A percentile compares a stretch with the other conserved stretches of the same genome.
Conservation (phyloP, 2,329 filamentous ascomycete species). For the Endocalyx cinctus region DNA sequence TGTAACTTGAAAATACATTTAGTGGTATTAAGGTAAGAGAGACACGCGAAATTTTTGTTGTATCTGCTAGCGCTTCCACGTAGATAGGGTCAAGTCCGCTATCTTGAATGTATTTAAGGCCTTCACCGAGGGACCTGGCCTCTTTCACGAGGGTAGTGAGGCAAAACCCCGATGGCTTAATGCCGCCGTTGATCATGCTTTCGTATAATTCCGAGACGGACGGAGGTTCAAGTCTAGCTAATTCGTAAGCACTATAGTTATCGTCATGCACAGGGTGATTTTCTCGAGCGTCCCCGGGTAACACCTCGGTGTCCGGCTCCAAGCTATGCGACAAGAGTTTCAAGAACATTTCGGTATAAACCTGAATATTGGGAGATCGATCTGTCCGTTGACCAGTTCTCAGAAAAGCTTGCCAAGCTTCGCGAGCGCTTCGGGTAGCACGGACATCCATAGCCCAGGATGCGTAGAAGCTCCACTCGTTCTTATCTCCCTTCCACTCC, state of each 20-base stretch:
- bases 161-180: constrained; percentile 45
- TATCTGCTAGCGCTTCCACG: constrained; percentile 13
- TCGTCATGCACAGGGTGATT: constrained; percentile 48
- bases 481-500: constrained; percentile 15
- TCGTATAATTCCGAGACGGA: constrained; percentile 53
- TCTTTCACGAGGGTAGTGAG: constrained; percentile 53
- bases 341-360: constrained; percentile 58
- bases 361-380: constrained; percentile 35
- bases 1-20: constrained; percentile 44
- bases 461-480: constrained; percentile 30
- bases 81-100: constrained; percentile 26
- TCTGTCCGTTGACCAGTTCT: constrained; percentile 10
- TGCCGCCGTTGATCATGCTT: constrained; percentile 47
- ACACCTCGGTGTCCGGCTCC: constrained; percentile 22
- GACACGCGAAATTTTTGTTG: no score
- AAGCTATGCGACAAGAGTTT: constrained; percentile 43
- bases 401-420: constrained; percentile 48
- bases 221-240: constrained; percentile 57
- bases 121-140: constrained; percentile 43
- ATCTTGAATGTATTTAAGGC: constrained; percentile 45
- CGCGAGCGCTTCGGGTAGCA: constrained; percentile 55
- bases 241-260: constrained; percentile 62
- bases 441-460: constrained; percentile 53
- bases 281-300: constrained; percentile 59
- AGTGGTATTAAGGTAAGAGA: constrained; percentile 28